phyloP scores from a whole-genome alignment of 805 yeast genomes.

The Candida dajiaensis region DNA sequence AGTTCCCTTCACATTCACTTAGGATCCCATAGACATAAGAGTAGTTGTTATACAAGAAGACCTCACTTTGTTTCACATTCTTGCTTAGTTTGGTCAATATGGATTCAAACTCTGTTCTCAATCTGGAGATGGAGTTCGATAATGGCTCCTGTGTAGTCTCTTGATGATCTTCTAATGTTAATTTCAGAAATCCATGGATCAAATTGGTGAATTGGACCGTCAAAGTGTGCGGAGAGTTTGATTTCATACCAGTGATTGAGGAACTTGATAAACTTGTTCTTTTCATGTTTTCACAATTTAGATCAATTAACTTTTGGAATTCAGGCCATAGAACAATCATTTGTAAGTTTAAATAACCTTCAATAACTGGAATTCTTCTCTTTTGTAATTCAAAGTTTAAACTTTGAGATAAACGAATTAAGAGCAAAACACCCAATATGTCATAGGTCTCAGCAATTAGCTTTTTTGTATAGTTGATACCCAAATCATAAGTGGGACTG shows the following conservation, averaged over 20 bases:
- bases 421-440: constrained; percentile 68
- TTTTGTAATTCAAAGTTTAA: constrained; percentile 63
- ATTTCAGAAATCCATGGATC: constrained; percentile 61
- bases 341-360: constrained; percentile 62
- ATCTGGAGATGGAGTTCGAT: constrained; percentile 56
- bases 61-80: constrained; percentile 51
- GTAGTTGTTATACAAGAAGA: constrained; percentile 58
- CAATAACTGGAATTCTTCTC: constrained; percentile 63
- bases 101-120: constrained; percentile 77
- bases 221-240: constrained; percentile 47
- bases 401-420: constrained; percentile 65
- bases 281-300: constrained; percentile 66
- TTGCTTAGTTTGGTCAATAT: constrained; percentile 63
- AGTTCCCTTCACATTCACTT: constrained; percentile 27
- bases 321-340: constrained; percentile 79
- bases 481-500: constrained; percentile 44
- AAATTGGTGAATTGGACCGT: constrained; percentile 79
- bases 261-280: constrained; percentile 33
- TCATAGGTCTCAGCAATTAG: constrained; percentile 46
- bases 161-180: constrained; percentile 31
- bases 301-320: constrained; percentile 70
- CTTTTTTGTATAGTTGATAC: constrained; percentile 42
- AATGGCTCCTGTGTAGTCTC: constrained; percentile 57
- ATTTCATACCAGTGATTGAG: constrained; percentile 25
- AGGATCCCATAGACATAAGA: constrained; percentile 23